These are phyloP conservation scores for Tirmania nivea DNA, from an alignment of 495 filamentous ascomycete species.

Conservation along the genomic window DNA sequence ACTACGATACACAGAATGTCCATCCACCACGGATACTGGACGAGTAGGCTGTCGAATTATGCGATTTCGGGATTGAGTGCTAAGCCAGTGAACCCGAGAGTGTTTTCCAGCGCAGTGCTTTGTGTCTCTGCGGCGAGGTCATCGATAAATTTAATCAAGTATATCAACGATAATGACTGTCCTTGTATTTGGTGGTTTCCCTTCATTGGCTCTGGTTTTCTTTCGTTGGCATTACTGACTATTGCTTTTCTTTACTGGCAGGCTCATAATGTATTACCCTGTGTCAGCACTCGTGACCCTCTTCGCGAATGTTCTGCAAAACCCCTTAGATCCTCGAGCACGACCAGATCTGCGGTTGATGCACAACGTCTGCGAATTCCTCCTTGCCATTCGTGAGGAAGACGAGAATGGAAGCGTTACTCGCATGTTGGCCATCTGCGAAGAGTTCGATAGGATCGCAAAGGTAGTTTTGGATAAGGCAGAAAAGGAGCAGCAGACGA, in stretches of 20 bases:
- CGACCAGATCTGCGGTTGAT: slow-evolving; percentile 76
- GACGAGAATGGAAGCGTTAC: slow-evolving; percentile 66
- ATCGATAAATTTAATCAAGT: slow-evolving; percentile 81
- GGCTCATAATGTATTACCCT: slow-evolving; percentile 92
- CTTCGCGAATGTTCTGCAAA: slow-evolving; percentile 93
- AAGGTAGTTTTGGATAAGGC: slow-evolving; percentile 77
- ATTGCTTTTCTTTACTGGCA: slow-evolving; percentile 16
- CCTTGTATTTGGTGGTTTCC: slow-evolving; percentile 72
- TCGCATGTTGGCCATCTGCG: slow-evolving; percentile 79
- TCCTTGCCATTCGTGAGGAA: slow-evolving; percentile 49
- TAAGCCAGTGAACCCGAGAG: slow-evolving; percentile 70
- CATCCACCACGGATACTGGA: slow-evolving; percentile 96
- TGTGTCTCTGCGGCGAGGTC: slow-evolving; percentile 83
- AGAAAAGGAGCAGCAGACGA: slow-evolving; percentile 52
- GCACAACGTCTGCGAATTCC: slow-evolving; percentile 76
- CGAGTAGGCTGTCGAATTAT: slow-evolving; percentile 79
- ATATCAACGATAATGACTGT: slow-evolving; percentile 86
- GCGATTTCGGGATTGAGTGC: slow-evolving; percentile 86
- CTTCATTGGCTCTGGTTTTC: neutral
- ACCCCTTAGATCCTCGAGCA: slow-evolving; percentile 72
- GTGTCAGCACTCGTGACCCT: slow-evolving; percentile 88
- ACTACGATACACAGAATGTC: slow-evolving; percentile 98
- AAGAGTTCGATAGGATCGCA: slow-evolving; percentile 88
- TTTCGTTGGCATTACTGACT: neutral
- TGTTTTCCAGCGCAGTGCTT: slow-evolving; percentile 81